Evolutionary conservation across 257 asterid genomes (phyloP), one percentile per base, ranked within the genome.

Genomic region (Coffea eugenioides): DNA sequence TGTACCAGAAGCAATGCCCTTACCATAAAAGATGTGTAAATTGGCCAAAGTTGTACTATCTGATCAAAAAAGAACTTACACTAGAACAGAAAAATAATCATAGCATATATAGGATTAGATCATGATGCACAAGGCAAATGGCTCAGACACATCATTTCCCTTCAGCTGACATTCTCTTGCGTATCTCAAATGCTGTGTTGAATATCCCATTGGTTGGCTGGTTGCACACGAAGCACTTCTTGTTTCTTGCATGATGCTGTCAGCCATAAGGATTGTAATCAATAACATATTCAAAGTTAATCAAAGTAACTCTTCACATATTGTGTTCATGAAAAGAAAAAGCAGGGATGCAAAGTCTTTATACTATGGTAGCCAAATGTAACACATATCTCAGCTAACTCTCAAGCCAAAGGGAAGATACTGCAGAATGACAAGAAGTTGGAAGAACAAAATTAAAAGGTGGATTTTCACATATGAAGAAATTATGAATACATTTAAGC

Each of bases 171-270:
- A 39, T 91, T 83, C 62, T 92, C 84, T 91, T 92, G 81, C 88
- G 96, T 85, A 96, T 91, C 91, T 91, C 98, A 80, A 94, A 92
- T 15, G 99, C 99, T 13, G 97, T 96, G 82, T 96, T 94, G 90
- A 96, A 96, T 83, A 94, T 91, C 76, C 99, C 99, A 79, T 85
- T 87, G 12, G 99, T 96, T n/a, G 96, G 96, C 90, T 96, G 91
- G 88, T 96, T 88, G 94, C 99, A 96, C 23, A 96, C 98, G 74
- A 88, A 96, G 92, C 99, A 96, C 92, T 94, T 96, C 90, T 96
- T 96, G 41, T 89, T 96, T 80, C 79, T 94, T 65, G 96, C 92
- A 86, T 96, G 99, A 84, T 96, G 99, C 99, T 96, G 96, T 79
- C 65, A 83, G 68, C 65, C 71, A 82, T 73, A 77, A 62, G 72